Conservation (phyloP, 176 grass and related monocot genomes). For the Echinochloa phyllopogon region DNA sequence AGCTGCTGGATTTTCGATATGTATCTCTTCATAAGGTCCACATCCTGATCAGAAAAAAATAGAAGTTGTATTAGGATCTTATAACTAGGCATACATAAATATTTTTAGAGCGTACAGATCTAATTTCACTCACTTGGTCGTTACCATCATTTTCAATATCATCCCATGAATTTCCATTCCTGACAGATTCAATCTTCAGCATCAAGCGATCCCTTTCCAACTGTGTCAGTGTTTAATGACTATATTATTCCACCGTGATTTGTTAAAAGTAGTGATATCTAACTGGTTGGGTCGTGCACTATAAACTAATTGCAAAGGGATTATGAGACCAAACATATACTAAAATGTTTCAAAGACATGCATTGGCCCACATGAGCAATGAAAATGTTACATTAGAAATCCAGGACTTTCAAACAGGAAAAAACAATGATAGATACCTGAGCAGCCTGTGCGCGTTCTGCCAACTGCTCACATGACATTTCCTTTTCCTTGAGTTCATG, state of each 20-base stretch:
- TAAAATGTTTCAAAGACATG: background rate
- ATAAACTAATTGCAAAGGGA: slow-evolving; percentile 9
- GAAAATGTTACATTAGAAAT: background rate
- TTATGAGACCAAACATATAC: background rate
- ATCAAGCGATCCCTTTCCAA: slow-evolving; percentile 79
- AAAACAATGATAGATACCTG: slow-evolving; percentile 60
- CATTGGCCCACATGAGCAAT: background rate
- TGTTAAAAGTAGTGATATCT: background rate
- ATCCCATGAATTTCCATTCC: slow-evolving; percentile 79
- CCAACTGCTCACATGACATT: slow-evolving; percentile 63
- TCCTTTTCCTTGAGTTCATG: slow-evolving; percentile 73
- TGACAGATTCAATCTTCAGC: slow-evolving; percentile 76
- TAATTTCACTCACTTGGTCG: slow-evolving; percentile 49
- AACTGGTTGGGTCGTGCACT: background rate
- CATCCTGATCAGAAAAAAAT: slow-evolving; percentile 52
- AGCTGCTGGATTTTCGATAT: slow-evolving; percentile 86
- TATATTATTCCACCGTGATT: background rate
- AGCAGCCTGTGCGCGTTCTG: slow-evolving; percentile 57
- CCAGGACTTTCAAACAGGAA: background rate
- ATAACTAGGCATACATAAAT: background rate
- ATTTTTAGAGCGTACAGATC: background rate
- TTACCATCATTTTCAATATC: slow-evolving; percentile 62
- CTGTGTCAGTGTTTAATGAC: slow-evolving; percentile 50
- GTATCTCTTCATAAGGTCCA: slow-evolving; percentile 77
- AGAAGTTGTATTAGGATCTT: slow-evolving; percentile 1